phyloP scores from a whole-genome alignment of 306 rosid genomes.

The Vigna mungo region DNA sequence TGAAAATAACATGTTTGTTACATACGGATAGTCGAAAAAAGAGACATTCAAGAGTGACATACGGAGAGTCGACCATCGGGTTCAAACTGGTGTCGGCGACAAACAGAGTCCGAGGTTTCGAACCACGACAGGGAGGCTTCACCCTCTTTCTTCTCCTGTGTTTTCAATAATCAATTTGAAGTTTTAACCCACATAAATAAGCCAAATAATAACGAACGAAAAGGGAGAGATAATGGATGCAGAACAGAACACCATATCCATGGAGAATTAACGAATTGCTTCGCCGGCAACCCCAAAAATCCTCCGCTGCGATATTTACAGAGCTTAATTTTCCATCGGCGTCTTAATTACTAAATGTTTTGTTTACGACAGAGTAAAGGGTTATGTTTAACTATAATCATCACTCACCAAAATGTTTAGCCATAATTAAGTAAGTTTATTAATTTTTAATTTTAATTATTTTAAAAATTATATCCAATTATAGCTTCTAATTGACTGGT shows the following conservation, averaged over 20 bases:
- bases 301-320: background rate
- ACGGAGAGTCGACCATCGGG: constrained; percentile 75
- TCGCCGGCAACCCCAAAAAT: background rate
- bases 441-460: no score
- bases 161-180: background rate
- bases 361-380: background rate
- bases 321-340: background rate
- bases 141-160: constrained; percentile 54
- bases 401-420: no score
- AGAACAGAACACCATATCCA: background rate
- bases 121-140: constrained; percentile 60
- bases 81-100: constrained; percentile 64
- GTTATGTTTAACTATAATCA: background rate
- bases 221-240: background rate
- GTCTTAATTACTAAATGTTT: background rate
- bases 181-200: background rate
- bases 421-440: no score
- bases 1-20: background rate
- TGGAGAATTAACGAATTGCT: background rate
- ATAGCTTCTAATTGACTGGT: no score
- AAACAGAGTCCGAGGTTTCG: constrained; percentile 73
- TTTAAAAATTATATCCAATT: no score
- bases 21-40: background rate
- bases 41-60: constrained; percentile 36
- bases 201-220: background rate